Conservation (phyloP, 176 grass and related monocot species). For the maize (Zea mays) region DNA sequence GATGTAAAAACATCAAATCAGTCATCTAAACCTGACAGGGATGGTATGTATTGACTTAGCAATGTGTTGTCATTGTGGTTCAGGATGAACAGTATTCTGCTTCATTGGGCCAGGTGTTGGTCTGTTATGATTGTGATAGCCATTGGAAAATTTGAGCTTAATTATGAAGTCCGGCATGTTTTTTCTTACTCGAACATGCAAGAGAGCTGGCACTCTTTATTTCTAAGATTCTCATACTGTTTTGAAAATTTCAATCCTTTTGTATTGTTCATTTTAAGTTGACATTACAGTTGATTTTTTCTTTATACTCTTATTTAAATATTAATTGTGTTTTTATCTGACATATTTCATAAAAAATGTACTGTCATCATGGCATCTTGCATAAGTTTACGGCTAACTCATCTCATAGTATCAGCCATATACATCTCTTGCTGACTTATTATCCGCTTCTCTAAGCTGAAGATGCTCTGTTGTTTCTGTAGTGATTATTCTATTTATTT, state of each 20-base stretch:
- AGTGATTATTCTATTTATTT: slow-evolving; percentile 31
- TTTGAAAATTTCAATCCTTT: slow-evolving; percentile 3
- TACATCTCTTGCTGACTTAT: slow-evolving; percentile 18
- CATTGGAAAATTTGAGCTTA: neutral
- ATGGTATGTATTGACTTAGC: slow-evolving; percentile 39
- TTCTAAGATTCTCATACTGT: slow-evolving; percentile 14
- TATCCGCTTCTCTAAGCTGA: slow-evolving; percentile 21
- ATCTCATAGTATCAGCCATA: neutral
- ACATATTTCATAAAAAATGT: slow-evolving; percentile 3
- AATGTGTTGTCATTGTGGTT: slow-evolving; percentile 18
- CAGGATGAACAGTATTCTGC: neutral
- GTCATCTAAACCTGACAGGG: slow-evolving; percentile 42
- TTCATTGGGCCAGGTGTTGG: slow-evolving; percentile 6
- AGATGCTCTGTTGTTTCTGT: slow-evolving; percentile 7
- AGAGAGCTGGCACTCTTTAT: neutral
- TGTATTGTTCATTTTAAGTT: neutral
- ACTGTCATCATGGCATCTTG: neutral
- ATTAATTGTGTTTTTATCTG: slow-evolving; percentile 17
- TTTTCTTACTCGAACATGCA: neutral
- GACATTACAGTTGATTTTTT: slow-evolving; percentile 3
- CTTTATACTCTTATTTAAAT: slow-evolving; percentile 1
- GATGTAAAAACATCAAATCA: slow-evolving; percentile 38
- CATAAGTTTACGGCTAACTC: neutral
- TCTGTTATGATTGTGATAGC: slow-evolving; percentile 19
- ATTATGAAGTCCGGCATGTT: neutral